These are phyloP conservation scores for Platanthera guangdongensis DNA, from an alignment of 106 monocot species.

Conservation along the genomic window DNA sequence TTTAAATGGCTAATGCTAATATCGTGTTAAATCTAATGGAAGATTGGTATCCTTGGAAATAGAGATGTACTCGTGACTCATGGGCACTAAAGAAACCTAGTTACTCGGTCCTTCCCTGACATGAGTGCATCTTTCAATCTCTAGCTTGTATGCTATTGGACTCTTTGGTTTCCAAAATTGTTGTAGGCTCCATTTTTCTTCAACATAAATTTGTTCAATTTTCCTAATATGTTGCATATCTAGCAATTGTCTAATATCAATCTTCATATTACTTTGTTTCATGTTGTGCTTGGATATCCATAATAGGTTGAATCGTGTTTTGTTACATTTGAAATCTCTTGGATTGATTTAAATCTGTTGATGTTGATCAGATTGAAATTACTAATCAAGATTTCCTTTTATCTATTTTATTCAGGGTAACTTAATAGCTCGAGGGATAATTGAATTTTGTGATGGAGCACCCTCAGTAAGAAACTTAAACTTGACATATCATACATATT, in stretches of 20 bases:
- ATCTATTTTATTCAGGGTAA: conserved; percentile 33
- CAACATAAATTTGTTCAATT: neutral
- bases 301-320: no score
- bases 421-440: conserved; percentile 44
- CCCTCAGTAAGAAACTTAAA: conserved; percentile 39
- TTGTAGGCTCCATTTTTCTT: neutral
- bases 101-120: neutral
- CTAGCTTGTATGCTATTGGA: neutral
- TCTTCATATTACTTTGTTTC: neutral
- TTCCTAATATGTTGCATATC: neutral
- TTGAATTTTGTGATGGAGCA: conserved; percentile 53
- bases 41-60: neutral
- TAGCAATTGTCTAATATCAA: neutral
- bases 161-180: neutral
- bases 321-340: neutral
- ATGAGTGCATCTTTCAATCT: neutral
- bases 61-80: neutral
- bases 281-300: neutral
- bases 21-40: neutral
- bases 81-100: neutral
- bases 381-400: conserved; percentile 8
- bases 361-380: conserved; percentile 2
- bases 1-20: neutral
- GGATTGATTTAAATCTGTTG: neutral
- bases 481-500: conserved; percentile 1